Evolutionary conservation across 768 basidiomycete genomes (phyloP).

Genomic region (Rhizopogon salebrosus): DNA sequence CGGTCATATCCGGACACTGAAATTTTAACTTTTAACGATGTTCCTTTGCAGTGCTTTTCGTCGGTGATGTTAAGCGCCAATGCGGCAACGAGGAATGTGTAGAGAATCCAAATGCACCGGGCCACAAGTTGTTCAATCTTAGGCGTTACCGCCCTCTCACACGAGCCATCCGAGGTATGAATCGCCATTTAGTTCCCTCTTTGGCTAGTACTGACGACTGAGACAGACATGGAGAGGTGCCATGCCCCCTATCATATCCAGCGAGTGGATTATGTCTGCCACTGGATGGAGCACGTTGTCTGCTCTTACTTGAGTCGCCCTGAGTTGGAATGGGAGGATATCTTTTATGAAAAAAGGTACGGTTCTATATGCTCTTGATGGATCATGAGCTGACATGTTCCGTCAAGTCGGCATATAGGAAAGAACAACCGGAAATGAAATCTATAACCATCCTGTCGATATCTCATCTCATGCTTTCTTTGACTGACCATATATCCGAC

Average conservation of each 20-base stretch:
- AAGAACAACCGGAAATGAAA: neutral
- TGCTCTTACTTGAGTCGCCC: constrained; percentile 21
- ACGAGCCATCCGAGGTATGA: constrained; percentile 38
- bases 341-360: constrained; percentile 25
- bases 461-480: neutral
- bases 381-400: neutral
- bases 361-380: constrained; percentile 1
- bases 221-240: constrained; percentile 41
- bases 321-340: constrained; percentile 22
- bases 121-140: constrained; percentile 31
- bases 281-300: constrained; percentile 35
- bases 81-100: constrained; percentile 26
- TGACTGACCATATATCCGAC: neutral
- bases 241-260: constrained; percentile 38
- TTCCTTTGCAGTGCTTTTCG: constrained; percentile 22
- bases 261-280: constrained; percentile 28
- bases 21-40: constrained; percentile 1
- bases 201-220: neutral
- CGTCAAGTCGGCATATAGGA: neutral
- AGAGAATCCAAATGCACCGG: constrained; percentile 20
- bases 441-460: neutral
- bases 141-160: constrained; percentile 32
- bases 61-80: constrained; percentile 26
- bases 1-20: neutral
- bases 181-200: neutral